Base-by-base conservation (phyloP, 163 green algal genomes). In the Chloromonas sp. region DNA sequence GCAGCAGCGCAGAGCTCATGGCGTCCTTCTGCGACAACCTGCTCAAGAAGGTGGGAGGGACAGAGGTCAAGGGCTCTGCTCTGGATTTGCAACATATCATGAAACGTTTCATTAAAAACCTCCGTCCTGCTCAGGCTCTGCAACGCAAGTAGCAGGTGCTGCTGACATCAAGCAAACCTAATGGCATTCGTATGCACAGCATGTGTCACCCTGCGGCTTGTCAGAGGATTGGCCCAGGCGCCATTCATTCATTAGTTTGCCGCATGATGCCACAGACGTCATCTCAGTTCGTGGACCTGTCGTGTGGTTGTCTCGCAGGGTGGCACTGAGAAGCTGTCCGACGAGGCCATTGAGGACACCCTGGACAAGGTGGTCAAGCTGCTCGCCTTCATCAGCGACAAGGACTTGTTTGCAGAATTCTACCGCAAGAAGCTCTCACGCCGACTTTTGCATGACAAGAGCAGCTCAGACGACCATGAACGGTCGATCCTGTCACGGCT, bases 331-430 rank as follows among this genome's bases (percentile, higher is more conserved):
- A 98, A 98, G 91, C 89, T 99, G 84, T 95, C 84, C 14, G 96
- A 98, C 84, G 96, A 99, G 87, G 96, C 92, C 2, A 94, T 99
- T 59, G 97, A 99, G 88, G 92, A 93, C 14, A 95, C 92, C 8
- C 92, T 99, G 83, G 97, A 99, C 70, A 99, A 99, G 93, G 93
- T 99, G 78, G 79, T 99, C 14, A 95, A 96, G 87, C 94, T 99
- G 88, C 93, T 99, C 84, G 97, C 95, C 0, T 99, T 99, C 93
- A 96, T 99, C 84, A 97, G 91, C 81, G 97, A 99, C 93, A 99
- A 98, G 92, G 97, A 81, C 60, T 8, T 85, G 82, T 84, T 84
- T 81, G 61, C 85, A 60, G 94, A 98, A 89, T 98, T 98, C 87
- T 98, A 98, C 92, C 93, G 96, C 79, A 99, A 98, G 92, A 96